These are phyloP conservation scores for Penicillium goetzii DNA, from an alignment of 495 filamentous ascomycete genomes.

Conservation along the genomic window DNA sequence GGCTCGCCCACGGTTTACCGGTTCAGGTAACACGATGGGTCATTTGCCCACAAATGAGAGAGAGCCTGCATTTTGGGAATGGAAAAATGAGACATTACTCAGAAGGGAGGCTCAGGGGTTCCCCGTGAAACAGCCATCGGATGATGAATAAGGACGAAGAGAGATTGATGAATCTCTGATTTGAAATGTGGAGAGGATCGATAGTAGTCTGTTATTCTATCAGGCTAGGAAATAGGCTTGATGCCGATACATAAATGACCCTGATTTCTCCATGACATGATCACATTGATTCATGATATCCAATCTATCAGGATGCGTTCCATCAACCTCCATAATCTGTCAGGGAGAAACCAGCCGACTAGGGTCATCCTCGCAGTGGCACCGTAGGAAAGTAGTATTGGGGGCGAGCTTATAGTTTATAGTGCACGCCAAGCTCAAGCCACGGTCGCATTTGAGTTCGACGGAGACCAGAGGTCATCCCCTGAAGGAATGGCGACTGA, in stretches of 20 bases:
- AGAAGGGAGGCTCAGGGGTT: not conserved
- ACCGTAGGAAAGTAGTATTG: not conserved
- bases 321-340: not conserved
- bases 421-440: not conserved
- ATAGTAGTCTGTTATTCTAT: not conserved
- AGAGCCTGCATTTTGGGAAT: not conserved
- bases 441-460: conserved; percentile 7
- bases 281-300: not conserved
- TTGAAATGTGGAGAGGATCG: not conserved
- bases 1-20: not conserved
- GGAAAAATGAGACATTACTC: not conserved
- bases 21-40: not conserved
- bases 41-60: not conserved
- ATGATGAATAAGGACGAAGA: not conserved
- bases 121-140: not conserved
- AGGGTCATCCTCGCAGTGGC: not conserved
- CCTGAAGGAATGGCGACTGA: not conserved
- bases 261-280: not conserved
- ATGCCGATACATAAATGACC: no score
- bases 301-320: not conserved
- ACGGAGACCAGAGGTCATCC: not conserved
- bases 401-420: not conserved
- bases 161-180: not conserved
- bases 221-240: no score
- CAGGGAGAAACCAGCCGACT: not conserved